Percentiles rank a stretch among this genome's conserved stretches.
phyloP scores from a whole-genome alignment of 306 rosid genomes.

The Ormosia emarginata region DNA sequence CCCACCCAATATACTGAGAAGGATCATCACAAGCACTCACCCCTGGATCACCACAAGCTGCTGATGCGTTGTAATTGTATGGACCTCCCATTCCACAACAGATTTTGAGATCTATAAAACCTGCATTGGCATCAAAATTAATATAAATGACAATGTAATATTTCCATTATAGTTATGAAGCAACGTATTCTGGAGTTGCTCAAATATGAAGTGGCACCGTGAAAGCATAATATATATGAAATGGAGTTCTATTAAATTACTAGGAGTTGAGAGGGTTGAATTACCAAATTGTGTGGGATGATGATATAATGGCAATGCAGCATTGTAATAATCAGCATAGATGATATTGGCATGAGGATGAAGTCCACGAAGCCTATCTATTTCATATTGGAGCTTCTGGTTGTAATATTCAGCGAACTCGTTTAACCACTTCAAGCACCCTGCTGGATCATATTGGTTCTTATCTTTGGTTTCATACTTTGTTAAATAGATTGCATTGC shows the following conservation, averaged over 20 bases:
- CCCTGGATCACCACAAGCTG: neutral
- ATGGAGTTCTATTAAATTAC: neutral
- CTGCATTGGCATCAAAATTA: conserved; percentile 20
- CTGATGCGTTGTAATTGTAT: conserved; percentile 26
- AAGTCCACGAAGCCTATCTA: conserved; percentile 16
- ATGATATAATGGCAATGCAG: conserved; percentile 27
- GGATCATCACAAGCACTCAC: conserved; percentile 41
- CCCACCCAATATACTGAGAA: conserved; percentile 45
- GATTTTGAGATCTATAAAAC: conserved; percentile 10
- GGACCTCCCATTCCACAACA: conserved; percentile 40
- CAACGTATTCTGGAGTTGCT: neutral
- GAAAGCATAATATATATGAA: neutral
- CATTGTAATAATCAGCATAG: conserved; percentile 49
- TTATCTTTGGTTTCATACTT: neutral
- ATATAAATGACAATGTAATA: neutral
- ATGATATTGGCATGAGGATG: conserved; percentile 35
- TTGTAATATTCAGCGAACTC: conserved; percentile 41
- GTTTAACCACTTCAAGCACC: conserved; percentile 49
- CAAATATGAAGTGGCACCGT: neutral
- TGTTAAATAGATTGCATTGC: conserved; percentile 30
- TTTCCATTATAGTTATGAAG: neutral
- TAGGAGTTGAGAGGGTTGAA: neutral
- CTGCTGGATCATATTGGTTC: conserved; percentile 35
- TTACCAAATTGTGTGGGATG: conserved; percentile 37
- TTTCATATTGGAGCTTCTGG: conserved; percentile 29